Evolutionary conservation across 352 stramenopile species (phyloP).

Genomic region (Globisporangium irregulare): DNA sequence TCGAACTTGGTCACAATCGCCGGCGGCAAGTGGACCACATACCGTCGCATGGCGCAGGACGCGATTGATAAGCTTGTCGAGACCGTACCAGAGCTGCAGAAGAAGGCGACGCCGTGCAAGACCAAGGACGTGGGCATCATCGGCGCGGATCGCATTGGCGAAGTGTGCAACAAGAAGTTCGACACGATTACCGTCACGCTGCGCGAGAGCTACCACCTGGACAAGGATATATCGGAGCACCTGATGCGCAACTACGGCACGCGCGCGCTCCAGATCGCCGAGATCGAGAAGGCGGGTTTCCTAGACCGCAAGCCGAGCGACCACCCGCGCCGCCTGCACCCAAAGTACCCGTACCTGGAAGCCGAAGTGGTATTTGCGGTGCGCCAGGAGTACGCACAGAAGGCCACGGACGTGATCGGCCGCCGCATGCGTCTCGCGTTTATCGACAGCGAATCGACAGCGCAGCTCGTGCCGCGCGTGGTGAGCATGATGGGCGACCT

Average conservation of each 20-base stretch:
- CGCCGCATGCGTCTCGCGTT: constrained; percentile 92
- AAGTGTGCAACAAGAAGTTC: constrained; percentile 96
- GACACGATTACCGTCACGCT: constrained; percentile 93
- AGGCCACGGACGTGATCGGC: constrained; percentile 91
- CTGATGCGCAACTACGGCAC: constrained; percentile 96
- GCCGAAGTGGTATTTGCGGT: constrained; percentile 93
- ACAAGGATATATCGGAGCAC: constrained; percentile 94
- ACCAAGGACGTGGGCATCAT: constrained; percentile 85
- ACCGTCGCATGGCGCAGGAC: constrained; percentile 95
- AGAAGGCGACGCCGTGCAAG: constrained; percentile 70
- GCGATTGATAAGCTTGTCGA: constrained; percentile 89
- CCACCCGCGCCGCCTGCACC: constrained; percentile 85
- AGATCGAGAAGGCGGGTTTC: constrained; percentile 88
- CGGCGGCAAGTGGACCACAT: constrained; percentile 97
- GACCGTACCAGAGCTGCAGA: constrained; percentile 68
- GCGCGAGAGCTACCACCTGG: constrained; percentile 91
- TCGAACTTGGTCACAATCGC: constrained; percentile 94
- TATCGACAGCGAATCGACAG: constrained; percentile 85
- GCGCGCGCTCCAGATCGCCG: constrained; percentile 92
- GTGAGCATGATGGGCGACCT: constrained; percentile 93
- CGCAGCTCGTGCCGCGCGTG: constrained; percentile 79
- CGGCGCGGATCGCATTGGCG: constrained; percentile 87
- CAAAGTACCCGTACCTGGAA: constrained; percentile 95
- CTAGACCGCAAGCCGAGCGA: constrained; percentile 81
- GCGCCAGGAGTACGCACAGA: constrained; percentile 93